phyloP scores from a whole-genome alignment of 495 filamentous ascomycete genomes.

The Pseudoneurospora amorphoporcata region DNA sequence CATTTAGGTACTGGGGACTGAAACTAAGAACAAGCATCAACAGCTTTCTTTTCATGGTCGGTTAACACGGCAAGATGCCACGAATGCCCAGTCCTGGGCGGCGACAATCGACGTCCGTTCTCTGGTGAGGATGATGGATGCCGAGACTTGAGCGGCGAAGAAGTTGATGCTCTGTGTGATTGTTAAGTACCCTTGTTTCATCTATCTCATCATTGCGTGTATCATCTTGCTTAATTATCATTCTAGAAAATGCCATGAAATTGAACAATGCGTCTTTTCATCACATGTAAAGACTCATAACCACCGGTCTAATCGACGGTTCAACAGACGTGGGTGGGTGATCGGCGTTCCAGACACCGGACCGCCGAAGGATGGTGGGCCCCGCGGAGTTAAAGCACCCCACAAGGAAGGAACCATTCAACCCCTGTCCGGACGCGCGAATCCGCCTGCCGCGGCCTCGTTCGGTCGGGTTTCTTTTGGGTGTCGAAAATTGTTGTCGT shows the following conservation, averaged over 20 bases:
- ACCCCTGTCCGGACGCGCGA: neutral
- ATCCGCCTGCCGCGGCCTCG: neutral
- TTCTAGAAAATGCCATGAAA: neutral
- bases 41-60: neutral
- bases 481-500: neutral
- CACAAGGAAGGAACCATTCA: neutral
- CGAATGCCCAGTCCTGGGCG: neutral
- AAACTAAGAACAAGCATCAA: neutral
- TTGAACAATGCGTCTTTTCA: neutral
- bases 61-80: neutral
- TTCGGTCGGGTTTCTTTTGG: neutral
- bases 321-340: neutral
- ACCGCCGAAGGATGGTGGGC: neutral
- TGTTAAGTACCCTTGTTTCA: neutral
- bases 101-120: neutral
- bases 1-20: neutral
- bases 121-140: neutral
- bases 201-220: neutral
- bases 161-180: neutral
- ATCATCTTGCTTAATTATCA: neutral
- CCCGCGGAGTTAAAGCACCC: neutral
- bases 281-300: neutral
- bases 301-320: neutral
- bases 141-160: neutral
- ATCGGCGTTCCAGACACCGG: neutral